Base-by-base conservation (phyloP, 495 filamentous ascomycete species). In the Penicillium antarcticum region DNA sequence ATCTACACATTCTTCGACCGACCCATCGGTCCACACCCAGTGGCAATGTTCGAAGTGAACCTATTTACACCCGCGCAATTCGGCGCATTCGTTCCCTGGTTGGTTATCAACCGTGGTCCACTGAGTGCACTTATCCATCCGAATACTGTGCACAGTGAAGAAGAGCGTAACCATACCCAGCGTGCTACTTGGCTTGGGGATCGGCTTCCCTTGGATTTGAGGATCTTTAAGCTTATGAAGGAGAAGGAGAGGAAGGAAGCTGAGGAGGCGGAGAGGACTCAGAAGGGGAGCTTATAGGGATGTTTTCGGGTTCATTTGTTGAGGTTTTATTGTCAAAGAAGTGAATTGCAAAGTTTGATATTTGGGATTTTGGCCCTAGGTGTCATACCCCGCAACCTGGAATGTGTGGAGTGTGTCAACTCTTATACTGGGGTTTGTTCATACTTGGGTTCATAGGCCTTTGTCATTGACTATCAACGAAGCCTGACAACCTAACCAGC, bases 11-110 rank as follows among this genome's bases (percentile, higher is more conserved):
- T 95, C 55, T 95, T 80, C 76, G 85, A 94, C 57, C 63, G 72
- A 34, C 89, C 90, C 3, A 63, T 96, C 5, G 91, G 91, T 0
- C 91, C 91, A 2, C 91, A 96, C 59, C 85, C 87, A 0, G 69
- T 89, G 0, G 88, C 83, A 39, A 96, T 96, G 91, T 81, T 96
- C 56, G 91, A 96, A 67, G 92, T 96, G 13, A 94, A 94, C 54
- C 33, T 96, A 23, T 87, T 91, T 65, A 89, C 85, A 0, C 91
- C 91, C 0, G 82, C 83, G 5, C 88, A 96, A 65, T 94, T 95
- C 57, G 91, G 91, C 3, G 91, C 91, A 0, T 92, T 96, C 56
- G 66, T 96, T 17, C 76, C 86, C 0, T 96, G 91, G 91, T 72
- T 96, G 37, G 79, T 89, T 21, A 83, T 95, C 48, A 84, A 92